Evolutionary conservation across 768 basidiomycete species (phyloP).

Genomic region (Cyclocybe aegerita): DNA sequence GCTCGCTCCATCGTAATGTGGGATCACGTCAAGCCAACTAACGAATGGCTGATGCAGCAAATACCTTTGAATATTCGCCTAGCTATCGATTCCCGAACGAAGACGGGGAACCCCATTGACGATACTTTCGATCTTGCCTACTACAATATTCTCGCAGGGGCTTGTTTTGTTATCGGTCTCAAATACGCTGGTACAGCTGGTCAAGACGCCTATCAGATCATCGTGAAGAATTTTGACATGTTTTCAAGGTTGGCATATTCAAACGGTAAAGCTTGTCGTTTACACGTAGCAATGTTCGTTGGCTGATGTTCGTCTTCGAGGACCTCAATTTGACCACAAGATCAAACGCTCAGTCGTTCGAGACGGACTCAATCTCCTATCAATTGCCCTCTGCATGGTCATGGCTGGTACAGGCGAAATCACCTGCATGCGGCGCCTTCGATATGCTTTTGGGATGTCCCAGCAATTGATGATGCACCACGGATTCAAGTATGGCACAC

Average conservation of each 20-base stretch:
- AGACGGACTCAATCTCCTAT: conserved; percentile 85
- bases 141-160: conserved; percentile 87
- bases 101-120: conserved; percentile 49
- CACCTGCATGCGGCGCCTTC: conserved; percentile 80
- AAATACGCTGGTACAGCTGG: conserved; percentile 95
- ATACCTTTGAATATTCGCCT: conserved; percentile 67
- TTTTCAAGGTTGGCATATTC: conserved; percentile 71
- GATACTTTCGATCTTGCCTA: conserved; percentile 86
- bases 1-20: conserved; percentile 84
- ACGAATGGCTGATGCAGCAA: conserved; percentile 71
- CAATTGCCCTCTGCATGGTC: conserved; percentile 84
- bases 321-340: conserved; percentile 79
- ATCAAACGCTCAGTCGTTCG: conserved; percentile 87
- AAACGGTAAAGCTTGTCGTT: conserved; percentile 48
- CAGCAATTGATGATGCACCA: conserved; percentile 60
- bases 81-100: conserved; percentile 54
- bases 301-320: conserved; percentile 34
- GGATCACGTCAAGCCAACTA: conserved; percentile 69
- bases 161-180: conserved; percentile 87
- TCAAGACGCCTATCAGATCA: conserved; percentile 81
- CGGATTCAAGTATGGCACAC: conserved; percentile 81
- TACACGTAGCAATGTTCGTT: neutral
- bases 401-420: conserved; percentile 98
- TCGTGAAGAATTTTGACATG: conserved; percentile 80
- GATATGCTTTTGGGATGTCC: conserved; percentile 89